These are phyloP conservation scores for Xylaria cubensis DNA, from an alignment of 495 filamentous ascomycete genomes.

Conservation along the genomic window DNA sequence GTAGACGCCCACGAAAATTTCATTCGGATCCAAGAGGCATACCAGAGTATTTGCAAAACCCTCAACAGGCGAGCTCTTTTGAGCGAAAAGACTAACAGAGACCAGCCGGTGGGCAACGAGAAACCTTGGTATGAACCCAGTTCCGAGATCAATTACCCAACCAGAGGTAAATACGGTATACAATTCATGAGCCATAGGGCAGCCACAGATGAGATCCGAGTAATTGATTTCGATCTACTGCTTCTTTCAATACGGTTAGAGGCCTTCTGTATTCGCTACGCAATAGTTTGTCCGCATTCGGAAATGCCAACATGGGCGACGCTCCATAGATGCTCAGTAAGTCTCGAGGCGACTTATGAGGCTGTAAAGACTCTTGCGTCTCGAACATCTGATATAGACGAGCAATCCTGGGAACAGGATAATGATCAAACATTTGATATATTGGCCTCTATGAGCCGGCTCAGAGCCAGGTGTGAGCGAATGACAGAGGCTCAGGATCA, in stretches of 20 bases:
- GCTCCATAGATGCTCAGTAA: neutral
- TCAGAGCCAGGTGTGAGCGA: neutral
- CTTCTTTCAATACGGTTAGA: neutral
- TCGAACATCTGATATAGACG: neutral
- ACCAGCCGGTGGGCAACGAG: neutral
- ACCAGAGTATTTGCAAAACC: neutral
- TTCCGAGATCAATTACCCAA: neutral
- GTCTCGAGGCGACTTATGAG: neutral
- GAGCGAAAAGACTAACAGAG: neutral
- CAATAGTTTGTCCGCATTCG: neutral
- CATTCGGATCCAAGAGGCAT: neutral
- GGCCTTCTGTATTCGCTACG: neutral
- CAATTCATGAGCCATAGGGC: neutral
- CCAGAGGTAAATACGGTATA: neutral
- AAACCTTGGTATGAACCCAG: neutral
- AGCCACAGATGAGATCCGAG: neutral
- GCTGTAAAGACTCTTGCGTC: neutral
- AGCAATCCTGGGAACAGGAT: neutral
- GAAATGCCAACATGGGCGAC: neutral
- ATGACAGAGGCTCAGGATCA: neutral
- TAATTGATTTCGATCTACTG: neutral
- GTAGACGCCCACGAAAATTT: neutral
- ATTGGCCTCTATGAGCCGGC: neutral
- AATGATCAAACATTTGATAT: neutral
- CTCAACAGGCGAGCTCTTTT: neutral